Evolutionary conservation across 352 stramenopile species (phyloP), one percentile per base, ranked within the genome.

Genomic region (Phytophthora ramorum): DNA sequence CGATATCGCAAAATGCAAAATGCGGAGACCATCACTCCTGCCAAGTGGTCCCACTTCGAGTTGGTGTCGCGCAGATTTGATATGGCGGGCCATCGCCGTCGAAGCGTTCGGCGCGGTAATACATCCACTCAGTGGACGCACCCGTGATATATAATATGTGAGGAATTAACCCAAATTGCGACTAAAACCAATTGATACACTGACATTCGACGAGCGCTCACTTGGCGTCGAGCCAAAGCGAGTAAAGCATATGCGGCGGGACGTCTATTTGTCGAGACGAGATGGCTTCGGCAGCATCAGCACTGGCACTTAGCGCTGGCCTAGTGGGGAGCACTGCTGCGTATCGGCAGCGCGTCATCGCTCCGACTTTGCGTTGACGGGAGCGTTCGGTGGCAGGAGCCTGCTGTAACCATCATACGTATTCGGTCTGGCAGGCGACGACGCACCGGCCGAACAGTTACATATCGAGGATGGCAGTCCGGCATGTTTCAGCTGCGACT

Each of bases 1-100:
- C 22, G 22, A 24, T 1, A 24, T 1, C 17, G 48, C 37, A 56
- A 56, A 67, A 54, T 45, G 54, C 44, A 35, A 24, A 66, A 61
- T 72, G 53, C 28, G 26, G n/a, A 14, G 38, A 45, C 38, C 38
- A 24, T 47, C 41, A 47, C 41, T 47, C 41, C 19, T 47, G 4
- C 19, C 7, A n/a, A n/a, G 6, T 7, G n/a, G n/a, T n/a, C n/a
- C n/a, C n/a, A n/a, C n/a, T n/a, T 32, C 26, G 26, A 32, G 26
- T 32, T 19, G 9, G 4, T 7, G 41, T 47, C 41, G 41, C 41
- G 41, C 19, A 47, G 19, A 47, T 17, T 47, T 47, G 9, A 47
- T 47, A 47, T 45, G 7, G 10, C 14, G 12, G n/a, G n/a, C n/a
- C n/a, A n/a, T n/a, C n/a, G n/a, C n/a, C n/a, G 16, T 38, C 26